Evolutionary conservation across 2,329 filamentous ascomycete species (phyloP), one percentile per base, ranked within the genome.

Genomic region (Aureobasidium leucospermi): DNA sequence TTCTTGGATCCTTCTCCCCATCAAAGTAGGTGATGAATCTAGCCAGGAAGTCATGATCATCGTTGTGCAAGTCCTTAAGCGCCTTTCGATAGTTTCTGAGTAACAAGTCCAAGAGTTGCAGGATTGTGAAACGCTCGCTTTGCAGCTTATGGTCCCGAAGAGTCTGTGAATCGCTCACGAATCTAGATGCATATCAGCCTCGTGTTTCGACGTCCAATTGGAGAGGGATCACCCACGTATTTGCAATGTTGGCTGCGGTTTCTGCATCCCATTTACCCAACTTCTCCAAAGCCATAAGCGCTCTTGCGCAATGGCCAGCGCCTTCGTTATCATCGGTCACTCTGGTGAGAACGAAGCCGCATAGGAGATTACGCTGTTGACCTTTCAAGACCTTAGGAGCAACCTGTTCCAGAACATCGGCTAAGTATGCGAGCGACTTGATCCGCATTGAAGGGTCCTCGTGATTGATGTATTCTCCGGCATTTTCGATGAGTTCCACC

Each of bases 1-100:
- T 88, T 31, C 85, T 77, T 0, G 85, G 85, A 64, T 88, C 85
- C 66, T 87, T 87, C 69, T 88, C 85, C 60, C 85, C 85, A 15
- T 83, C 82, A 66, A 88, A 85, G 62, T 87, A 80, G 59, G 85
- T 78, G 55, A 85, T 82, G 63, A 86, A 83, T 4, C 79, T 81
- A 3, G 82, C 73, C 58, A 87, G 72, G 63, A 85, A 86, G 60
- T 81, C 78, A 8, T 69, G 69, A n/a, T 72, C 69, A n/a, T 64
- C 61, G 51, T 84, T 78, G 36, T 83, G 81, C 67, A 86, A 78
- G 10, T 78, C 73, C 69, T 75, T 76, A 51, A 85, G 69, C n/a
- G 79, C 78, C 63, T 77, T 73, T 66, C 84, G 78, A 67, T 87
- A 84, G 63, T 79, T 82, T 31, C 78, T 79, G 78, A 88, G 79